Percentiles rank a stretch among this genome's conserved stretches.
phyloP scores from a whole-genome alignment of 208 protist genomes.

The Porcisia hertigi region DNA sequence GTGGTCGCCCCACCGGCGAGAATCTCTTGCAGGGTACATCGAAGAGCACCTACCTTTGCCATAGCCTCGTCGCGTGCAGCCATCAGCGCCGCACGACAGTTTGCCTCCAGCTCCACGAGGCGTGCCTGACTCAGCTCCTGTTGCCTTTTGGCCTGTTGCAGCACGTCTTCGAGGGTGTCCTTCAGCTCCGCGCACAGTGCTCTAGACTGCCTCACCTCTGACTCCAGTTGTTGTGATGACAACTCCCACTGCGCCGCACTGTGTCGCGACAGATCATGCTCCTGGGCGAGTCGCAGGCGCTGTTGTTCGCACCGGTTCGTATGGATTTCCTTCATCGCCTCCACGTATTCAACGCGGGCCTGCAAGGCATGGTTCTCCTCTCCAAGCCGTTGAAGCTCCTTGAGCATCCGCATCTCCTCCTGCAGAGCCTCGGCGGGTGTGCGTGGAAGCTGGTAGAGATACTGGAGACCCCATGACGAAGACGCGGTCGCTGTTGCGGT shows the following conservation, averaged over 20 bases:
- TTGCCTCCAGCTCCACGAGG: slow-evolving; percentile 15
- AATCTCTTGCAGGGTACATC: slow-evolving; percentile 8
- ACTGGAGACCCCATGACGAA: slow-evolving; percentile 33
- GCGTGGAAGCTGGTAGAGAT: slow-evolving; percentile 52
- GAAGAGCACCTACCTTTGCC: slow-evolving; percentile 16
- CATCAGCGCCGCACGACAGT: slow-evolving; percentile 17
- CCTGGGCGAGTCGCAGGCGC: slow-evolving; percentile 31
- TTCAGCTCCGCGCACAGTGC: slow-evolving; percentile 24
- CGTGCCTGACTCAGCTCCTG: slow-evolving; percentile 21
- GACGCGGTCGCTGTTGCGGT: slow-evolving; percentile 2
- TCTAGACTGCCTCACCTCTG: slow-evolving; percentile 22
- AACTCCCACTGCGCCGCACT: slow-evolving; percentile 45
- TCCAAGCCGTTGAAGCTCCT: slow-evolving; percentile 37
- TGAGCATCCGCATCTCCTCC: slow-evolving; percentile 60
- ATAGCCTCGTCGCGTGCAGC: slow-evolving; percentile 19
- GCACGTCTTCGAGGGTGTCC: slow-evolving; percentile 12
- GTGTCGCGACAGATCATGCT: slow-evolving; percentile 35
- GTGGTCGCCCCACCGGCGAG: background rate
- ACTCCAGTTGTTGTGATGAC: slow-evolving; percentile 27
- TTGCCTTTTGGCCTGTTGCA: slow-evolving; percentile 25
- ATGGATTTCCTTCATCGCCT: slow-evolving; percentile 36
- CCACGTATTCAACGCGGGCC: slow-evolving; percentile 29
- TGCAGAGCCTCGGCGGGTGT: slow-evolving; percentile 51
- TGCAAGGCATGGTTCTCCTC: slow-evolving; percentile 45
- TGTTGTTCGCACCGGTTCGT: slow-evolving; percentile 40